These are phyloP conservation scores for Verbascum thapsus DNA, from an alignment of 257 asterid genomes.

Conservation along the genomic window DNA sequence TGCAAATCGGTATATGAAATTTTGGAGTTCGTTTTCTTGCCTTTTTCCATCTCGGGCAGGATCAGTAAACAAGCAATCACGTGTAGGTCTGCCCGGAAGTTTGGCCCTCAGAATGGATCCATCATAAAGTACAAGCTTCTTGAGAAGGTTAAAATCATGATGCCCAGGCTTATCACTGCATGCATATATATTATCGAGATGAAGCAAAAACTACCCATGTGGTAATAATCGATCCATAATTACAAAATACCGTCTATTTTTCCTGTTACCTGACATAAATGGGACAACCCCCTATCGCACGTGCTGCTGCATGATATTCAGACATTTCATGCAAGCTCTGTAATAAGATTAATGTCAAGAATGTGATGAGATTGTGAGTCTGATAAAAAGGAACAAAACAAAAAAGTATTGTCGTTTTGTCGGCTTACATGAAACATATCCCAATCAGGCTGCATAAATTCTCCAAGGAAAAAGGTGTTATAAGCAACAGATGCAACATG, in stretches of 20 bases:
- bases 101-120: constrained; percentile 61
- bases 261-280: constrained; percentile 67
- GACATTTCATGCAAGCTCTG: constrained; percentile 93
- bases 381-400: no score
- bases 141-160: constrained; percentile 66
- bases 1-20: neutral
- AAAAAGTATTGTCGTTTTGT: no score
- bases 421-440: constrained; percentile 86
- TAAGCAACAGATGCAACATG: constrained; percentile 85
- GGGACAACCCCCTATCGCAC: constrained; percentile 91
- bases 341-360: neutral
- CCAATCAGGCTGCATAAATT: constrained; percentile 93
- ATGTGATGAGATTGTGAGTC: no score
- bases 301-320: constrained; percentile 87
- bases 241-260: neutral
- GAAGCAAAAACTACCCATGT: neutral
- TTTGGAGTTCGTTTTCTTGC: constrained; percentile 21
- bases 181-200: neutral
- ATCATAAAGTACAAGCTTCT: constrained; percentile 80
- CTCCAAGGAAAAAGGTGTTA: constrained; percentile 74
- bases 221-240: neutral
- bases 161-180: constrained; percentile 86
- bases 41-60: constrained; percentile 64
- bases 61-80: constrained; percentile 60
- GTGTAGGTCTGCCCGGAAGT: constrained; percentile 66